These are phyloP conservation scores for Malus sieversii DNA, from an alignment of 306 rosid species.

Conservation along the genomic window DNA sequence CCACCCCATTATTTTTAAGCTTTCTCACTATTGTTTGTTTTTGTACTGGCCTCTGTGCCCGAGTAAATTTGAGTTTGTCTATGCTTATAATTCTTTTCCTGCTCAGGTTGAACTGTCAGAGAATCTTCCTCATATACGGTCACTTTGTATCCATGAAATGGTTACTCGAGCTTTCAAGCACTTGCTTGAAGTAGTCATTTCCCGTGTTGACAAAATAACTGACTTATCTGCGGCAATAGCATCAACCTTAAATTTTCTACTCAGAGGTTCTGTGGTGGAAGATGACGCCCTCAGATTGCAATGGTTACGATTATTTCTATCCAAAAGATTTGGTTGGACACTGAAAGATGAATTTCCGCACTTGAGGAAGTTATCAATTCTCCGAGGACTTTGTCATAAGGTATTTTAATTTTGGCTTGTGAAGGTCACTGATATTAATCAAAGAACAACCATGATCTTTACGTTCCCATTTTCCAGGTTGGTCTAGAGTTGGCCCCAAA, in stretches of 20 bases:
- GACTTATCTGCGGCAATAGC: conserved; percentile 62
- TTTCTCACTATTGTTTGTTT: background rate
- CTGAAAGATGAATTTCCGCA: conserved; percentile 66
- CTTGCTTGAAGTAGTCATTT: conserved; percentile 61
- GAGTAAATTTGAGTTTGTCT: background rate
- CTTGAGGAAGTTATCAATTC: conserved; percentile 71
- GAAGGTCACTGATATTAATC: background rate
- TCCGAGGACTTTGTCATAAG: conserved; percentile 89
- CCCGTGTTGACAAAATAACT: conserved; percentile 43
- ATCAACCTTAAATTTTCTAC: conserved; percentile 60
- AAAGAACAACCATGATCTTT: conserved; percentile 11
- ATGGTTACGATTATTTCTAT: conserved; percentile 55
- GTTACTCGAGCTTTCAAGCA: conserved; percentile 91
- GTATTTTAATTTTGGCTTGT: conserved; percentile 23
- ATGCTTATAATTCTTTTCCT: conserved; percentile 25
- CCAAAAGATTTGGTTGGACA: conserved; percentile 68
- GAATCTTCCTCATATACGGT: conserved; percentile 91
- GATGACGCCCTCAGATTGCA: conserved; percentile 51
- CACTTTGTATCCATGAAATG: conserved; percentile 97
- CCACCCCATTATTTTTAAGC: background rate
- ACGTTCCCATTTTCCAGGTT: conserved; percentile 38
- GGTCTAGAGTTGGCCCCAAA: conserved; percentile 81
- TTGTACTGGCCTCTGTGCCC: background rate
- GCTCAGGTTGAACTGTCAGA: conserved; percentile 80
- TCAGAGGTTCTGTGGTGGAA: conserved; percentile 48